Evolutionary conservation across 352 stramenopile genomes (phyloP).

Genomic region (Pythium aquatile): DNA sequence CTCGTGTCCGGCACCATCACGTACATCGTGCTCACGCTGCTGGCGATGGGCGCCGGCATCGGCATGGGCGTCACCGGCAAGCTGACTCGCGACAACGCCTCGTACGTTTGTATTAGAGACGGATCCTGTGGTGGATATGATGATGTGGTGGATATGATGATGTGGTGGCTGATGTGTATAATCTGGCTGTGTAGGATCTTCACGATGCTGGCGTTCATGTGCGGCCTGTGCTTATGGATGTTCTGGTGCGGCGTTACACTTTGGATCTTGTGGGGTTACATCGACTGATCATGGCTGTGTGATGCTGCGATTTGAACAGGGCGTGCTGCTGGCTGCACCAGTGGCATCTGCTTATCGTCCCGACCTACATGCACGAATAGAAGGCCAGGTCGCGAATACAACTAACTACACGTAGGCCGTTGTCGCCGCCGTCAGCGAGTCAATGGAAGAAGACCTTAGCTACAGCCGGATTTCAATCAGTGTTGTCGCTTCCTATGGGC

Average conservation of each 20-base stretch:
- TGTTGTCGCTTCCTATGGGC: too few relatives aligned
- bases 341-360: constrained; percentile 87
- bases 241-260: constrained; percentile 61
- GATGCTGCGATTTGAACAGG: constrained; percentile 30
- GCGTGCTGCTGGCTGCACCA: constrained; percentile 90
- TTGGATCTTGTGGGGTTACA: background rate
- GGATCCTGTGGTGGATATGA: too few relatives aligned
- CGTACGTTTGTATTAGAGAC: constrained; percentile 44
- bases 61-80: constrained; percentile 79
- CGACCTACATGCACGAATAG: constrained; percentile 76
- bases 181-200: constrained; percentile 60
- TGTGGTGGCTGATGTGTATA: too few relatives aligned
- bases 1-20: constrained; percentile 82
- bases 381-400: constrained; percentile 1
- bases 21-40: constrained; percentile 84
- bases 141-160: too few relatives aligned
- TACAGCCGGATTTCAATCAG: background rate
- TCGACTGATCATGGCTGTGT: constrained; percentile 3
- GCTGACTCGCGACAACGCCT: constrained; percentile 82
- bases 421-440: background rate
- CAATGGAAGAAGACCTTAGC: constrained; percentile 5
- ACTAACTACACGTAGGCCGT: background rate
- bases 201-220: constrained; percentile 79
- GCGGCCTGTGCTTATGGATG: constrained; percentile 84
- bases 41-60: constrained; percentile 75